Conservation (phyloP, 371 early-diverging fungal genomes). For the Mucor irregularis region DNA sequence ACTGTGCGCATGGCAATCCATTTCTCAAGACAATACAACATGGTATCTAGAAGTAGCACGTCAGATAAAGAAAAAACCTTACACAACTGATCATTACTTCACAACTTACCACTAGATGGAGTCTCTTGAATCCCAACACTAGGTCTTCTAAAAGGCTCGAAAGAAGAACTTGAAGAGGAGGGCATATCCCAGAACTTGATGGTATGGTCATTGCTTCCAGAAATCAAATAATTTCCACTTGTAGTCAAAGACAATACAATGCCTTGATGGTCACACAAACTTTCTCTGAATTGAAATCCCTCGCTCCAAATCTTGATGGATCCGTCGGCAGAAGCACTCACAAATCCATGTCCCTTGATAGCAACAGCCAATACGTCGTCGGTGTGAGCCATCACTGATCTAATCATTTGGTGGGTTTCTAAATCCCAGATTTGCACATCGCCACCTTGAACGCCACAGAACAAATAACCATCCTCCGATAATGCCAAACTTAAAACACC, state of each 20-base stretch:
- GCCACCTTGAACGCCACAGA: constrained; percentile 80
- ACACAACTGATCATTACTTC: too few species aligned
- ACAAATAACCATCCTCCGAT: constrained; percentile 69
- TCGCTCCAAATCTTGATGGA: constrained; percentile 70
- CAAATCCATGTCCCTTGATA: constrained; percentile 51
- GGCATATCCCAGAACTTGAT: constrained; percentile 62
- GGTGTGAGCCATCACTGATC: constrained; percentile 66
- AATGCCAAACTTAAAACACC: constrained; percentile 66
- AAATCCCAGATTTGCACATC: constrained; percentile 78
- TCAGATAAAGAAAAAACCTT: too few species aligned
- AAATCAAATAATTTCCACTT: constrained; percentile 56
- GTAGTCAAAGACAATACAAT: constrained; percentile 67
- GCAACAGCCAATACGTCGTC: constrained; percentile 71
- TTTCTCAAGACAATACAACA: constrained; percentile 69
- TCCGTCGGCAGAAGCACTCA: constrained; percentile 78
- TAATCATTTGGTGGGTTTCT: constrained; percentile 73
- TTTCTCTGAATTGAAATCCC: constrained; percentile 64
- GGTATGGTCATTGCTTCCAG: constrained; percentile 70
- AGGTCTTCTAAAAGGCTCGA: constrained; percentile 33
- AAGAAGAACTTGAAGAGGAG: neutral
- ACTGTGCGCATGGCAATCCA: constrained; percentile 77
- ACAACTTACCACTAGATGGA: constrained; percentile 30
- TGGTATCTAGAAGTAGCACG: constrained; percentile 37
- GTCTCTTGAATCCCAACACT: constrained; percentile 12
- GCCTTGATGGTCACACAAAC: constrained; percentile 63